Conservation (phyloP, 2,329 filamentous ascomycete species). For the Botrytis fabae region DNA sequence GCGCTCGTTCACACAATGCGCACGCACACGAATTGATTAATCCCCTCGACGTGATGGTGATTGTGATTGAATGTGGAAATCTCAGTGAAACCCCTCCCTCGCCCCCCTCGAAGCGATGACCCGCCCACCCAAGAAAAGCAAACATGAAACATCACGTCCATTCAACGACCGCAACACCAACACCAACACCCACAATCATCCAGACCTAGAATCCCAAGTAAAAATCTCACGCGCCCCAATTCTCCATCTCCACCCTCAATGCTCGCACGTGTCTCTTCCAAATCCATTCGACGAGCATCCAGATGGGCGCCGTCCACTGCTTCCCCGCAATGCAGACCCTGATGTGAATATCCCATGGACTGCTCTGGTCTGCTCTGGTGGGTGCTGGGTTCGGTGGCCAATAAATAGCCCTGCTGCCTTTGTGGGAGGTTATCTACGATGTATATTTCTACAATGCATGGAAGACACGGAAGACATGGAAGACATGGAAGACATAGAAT, state of each 20-base stretch:
- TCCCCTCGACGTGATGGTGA: too few species aligned
- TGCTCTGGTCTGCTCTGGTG: not conserved
- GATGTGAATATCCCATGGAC: not conserved
- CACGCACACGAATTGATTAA: too few species aligned
- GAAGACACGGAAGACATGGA: not conserved
- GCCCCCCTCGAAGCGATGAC: too few species aligned
- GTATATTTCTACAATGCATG: not conserved
- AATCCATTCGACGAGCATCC: not conserved
- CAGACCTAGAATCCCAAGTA: too few species aligned
- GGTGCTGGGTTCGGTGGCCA: not conserved
- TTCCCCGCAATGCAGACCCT: not conserved
- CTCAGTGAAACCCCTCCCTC: not conserved
- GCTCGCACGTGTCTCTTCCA: not conserved
- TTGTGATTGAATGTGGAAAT: not conserved
- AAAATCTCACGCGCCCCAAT: not conserved
- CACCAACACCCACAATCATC: too few species aligned
- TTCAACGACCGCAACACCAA: not conserved
- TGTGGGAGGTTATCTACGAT: not conserved
- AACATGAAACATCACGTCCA: not conserved
- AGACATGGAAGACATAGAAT: too few species aligned
- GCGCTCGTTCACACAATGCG: not conserved
- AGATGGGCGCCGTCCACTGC: not conserved
- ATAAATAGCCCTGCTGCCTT: constrained; percentile 1
- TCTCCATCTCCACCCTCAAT: not conserved
- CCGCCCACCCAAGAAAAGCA: too few species aligned